Evolutionary conservation across 2,329 filamentous ascomycete genomes (phyloP), one percentile per base, ranked within the genome.

Genomic region (Talaromyces funiculosus): DNA sequence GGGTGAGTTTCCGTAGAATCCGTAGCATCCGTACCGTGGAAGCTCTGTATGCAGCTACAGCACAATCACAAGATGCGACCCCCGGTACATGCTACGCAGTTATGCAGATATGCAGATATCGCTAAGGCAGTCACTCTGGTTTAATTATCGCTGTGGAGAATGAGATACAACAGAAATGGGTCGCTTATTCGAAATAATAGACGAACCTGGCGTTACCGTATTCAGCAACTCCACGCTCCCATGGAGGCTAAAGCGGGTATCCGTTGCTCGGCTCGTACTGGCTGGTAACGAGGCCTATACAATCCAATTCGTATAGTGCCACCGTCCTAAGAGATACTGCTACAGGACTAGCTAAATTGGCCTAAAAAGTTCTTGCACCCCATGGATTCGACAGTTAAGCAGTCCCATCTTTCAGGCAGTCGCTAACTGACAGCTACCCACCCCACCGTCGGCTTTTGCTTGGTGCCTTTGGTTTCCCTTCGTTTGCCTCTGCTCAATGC

Each of bases 381-480:
- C 54, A 37, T 57, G 54, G 54, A 10, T 57, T 35, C 12, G n/a
- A n/a, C 45, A 43, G 38, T 38, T n/a, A 56, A 20, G 38, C 54
- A 10, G 54, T 57, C 20, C 54, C 29, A 57, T 42, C 53, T 26
- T 43, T 24, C 53, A 43, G 24, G 37, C 26, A 45, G 43, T 16
- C 26, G 55, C 40, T 53, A 59, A 29, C 22, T 59, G 57, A 59
- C 57, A 59, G 57, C 57, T 59, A 45, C 33, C 35, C 3, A 37
- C 45, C 57, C 57, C 57, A 26, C 57, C 22, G 57, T 42, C 51
- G 56, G 43, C 56, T 58, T 37, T 49, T 6, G 22, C 26, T 49
- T 6, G 22, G 3, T 49, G 7, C 51, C 20, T 20, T 51, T 42
- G 38, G 18, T 22, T 5, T 8, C 31, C 53, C 53, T 57, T 33